phyloP scores from a whole-genome alignment of 2,329 filamentous ascomycete genomes.

The Fusarium domesticum region DNA sequence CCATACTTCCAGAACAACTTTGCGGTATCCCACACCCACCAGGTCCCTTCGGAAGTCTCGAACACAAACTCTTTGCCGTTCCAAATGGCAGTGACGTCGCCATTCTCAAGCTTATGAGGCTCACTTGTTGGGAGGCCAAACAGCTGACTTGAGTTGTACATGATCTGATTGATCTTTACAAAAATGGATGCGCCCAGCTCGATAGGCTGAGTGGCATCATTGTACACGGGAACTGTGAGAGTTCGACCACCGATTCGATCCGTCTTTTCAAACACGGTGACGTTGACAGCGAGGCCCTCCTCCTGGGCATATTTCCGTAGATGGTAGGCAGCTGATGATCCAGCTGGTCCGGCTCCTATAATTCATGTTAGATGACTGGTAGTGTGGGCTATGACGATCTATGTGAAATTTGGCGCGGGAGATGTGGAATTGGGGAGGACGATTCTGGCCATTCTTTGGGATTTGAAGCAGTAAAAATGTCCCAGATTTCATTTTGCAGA shows the following conservation, averaged over 20 bases:
- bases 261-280: constrained; percentile 84
- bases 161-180: constrained; percentile 77
- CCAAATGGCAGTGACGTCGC: constrained; percentile 73
- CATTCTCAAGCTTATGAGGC: constrained; percentile 44
- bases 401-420: too few species aligned
- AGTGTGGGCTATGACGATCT: not conserved
- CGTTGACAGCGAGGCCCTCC: constrained; percentile 62
- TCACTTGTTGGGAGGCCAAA: constrained; percentile 65
- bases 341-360: constrained; percentile 82
- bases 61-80: constrained; percentile 75
- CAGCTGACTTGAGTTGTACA: constrained; percentile 67
- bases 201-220: constrained; percentile 63
- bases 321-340: constrained; percentile 82
- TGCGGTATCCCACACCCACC: constrained; percentile 74
- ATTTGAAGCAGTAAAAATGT: too few species aligned
- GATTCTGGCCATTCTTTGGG: too few species aligned
- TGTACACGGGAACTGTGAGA: constrained; percentile 76
- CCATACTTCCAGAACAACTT: constrained; percentile 87
- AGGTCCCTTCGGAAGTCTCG: constrained; percentile 54
- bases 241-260: constrained; percentile 78
- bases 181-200: constrained; percentile 94
- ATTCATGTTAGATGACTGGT: constrained; percentile 9
- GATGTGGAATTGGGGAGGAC: too few species aligned
- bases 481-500: too few species aligned
- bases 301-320: constrained; percentile 67